Conservation (phyloP, 2,329 filamentous ascomycete species). For the Fusarium decemcellulare region DNA sequence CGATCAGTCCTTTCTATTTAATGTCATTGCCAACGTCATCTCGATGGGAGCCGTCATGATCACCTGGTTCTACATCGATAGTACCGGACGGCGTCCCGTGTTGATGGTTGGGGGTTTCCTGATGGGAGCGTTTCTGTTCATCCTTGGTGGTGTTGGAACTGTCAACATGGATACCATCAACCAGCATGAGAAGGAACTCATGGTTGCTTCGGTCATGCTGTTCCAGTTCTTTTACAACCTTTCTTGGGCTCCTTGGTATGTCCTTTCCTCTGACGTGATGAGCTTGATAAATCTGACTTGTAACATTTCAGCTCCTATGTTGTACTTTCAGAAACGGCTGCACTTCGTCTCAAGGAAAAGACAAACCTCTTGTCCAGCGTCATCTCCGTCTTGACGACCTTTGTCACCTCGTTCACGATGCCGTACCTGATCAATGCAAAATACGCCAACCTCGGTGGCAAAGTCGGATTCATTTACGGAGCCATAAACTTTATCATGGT, state of each 20-base stretch:
- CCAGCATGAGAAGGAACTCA: constrained; percentile 64
- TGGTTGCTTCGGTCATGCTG: constrained; percentile 50
- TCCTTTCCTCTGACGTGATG: rapidly evolving
- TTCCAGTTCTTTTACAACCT: constrained; percentile 45
- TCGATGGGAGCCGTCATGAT: constrained; percentile 18
- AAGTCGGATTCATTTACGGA: constrained; percentile 58
- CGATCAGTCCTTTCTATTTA: constrained; percentile 44
- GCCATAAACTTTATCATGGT: constrained; percentile 54
- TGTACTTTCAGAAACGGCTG: constrained; percentile 43
- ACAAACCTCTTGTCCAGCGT: constrained; percentile 47
- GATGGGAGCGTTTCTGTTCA: constrained; percentile 2
- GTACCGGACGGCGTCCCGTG: neutral
- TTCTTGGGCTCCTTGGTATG: constrained; percentile 46
- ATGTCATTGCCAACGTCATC: constrained; percentile 36
- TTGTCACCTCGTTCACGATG: constrained; percentile 52
- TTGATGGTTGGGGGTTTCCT: constrained; percentile 8
- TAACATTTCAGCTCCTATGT: constrained; percentile 37
- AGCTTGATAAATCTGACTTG: neutral
- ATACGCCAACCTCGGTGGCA: constrained; percentile 53
- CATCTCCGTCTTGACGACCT: constrained; percentile 49
- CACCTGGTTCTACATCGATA: constrained; percentile 38
- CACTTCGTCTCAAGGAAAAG: constrained; percentile 49
- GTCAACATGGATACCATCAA: constrained; percentile 62
- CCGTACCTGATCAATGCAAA: constrained; percentile 54
- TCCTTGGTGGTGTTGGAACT: constrained; percentile 1